Conservation (phyloP, 768 basidiomycete species). For the Grammothele lineata region DNA sequence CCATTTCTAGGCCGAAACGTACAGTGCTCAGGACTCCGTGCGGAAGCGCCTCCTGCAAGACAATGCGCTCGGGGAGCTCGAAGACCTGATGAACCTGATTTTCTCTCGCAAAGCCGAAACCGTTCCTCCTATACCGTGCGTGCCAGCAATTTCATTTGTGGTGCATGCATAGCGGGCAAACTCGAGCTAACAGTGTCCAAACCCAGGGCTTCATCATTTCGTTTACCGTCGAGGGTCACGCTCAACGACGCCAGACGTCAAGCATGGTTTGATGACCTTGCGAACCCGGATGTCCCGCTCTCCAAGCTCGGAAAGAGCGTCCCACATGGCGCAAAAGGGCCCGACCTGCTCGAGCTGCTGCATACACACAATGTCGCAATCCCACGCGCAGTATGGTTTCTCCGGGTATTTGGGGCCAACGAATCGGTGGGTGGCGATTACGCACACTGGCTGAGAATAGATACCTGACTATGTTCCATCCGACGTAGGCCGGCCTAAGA, state of each 20-base stretch:
- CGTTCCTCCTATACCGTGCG: slow-evolving; percentile 62
- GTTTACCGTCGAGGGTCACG: slow-evolving; percentile 79
- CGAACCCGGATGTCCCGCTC: slow-evolving; percentile 75
- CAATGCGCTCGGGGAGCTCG: slow-evolving; percentile 54
- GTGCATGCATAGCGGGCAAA: no score
- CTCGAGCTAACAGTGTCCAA: slow-evolving; percentile 1
- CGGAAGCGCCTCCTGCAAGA: slow-evolving; percentile 47
- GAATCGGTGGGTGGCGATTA: slow-evolving; percentile 58
- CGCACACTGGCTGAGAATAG: no score
- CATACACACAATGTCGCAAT: slow-evolving; percentile 75
- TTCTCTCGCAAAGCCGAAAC: slow-evolving; percentile 58
- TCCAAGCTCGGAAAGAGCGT: slow-evolving; percentile 81
- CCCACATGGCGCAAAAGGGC: slow-evolving; percentile 82
- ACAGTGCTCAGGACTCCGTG: slow-evolving; percentile 52
- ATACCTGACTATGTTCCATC: no score
- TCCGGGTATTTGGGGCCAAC: slow-evolving; percentile 82
- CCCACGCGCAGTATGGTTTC: slow-evolving; percentile 81
- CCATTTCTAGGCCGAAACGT: slow-evolving; percentile 52
- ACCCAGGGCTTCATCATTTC: slow-evolving; percentile 60
- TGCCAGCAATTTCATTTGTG: slow-evolving; percentile 10
- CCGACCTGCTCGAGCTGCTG: slow-evolving; percentile 76
- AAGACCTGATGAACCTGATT: slow-evolving; percentile 74
- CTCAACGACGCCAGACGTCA: slow-evolving; percentile 75
- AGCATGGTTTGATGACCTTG: slow-evolving; percentile 80
- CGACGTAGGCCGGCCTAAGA: slow-evolving; percentile 58